phyloP scores from a whole-genome alignment of 2,329 filamentous ascomycete genomes.

The Pseudocercospora macadamiae region DNA sequence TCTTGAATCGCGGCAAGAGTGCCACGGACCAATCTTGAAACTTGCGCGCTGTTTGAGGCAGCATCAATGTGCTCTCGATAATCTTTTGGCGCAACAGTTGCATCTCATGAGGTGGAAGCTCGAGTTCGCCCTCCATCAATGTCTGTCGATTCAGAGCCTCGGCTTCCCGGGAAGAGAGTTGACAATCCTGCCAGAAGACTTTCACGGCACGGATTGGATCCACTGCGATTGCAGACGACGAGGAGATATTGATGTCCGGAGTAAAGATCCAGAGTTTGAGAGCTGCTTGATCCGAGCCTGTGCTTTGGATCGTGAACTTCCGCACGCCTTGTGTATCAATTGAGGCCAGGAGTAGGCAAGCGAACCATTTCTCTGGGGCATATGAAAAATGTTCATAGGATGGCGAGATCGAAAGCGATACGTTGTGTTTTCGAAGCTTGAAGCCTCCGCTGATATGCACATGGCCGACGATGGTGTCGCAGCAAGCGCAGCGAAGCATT shows the following conservation, averaged over 20 bases:
- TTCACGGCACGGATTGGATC: constrained; percentile 59
- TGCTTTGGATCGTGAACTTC: constrained; percentile 63
- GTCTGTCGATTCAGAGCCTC: constrained; percentile 22
- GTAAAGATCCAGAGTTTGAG: constrained; percentile 61
- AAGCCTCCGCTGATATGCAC: constrained; percentile 51
- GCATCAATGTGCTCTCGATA: constrained; percentile 29
- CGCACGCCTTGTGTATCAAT: constrained; percentile 60
- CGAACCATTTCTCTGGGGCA: constrained; percentile 48
- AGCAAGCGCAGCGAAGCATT: constrained; percentile 41
- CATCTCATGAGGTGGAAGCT: constrained; percentile 29
- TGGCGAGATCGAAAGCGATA: constrained; percentile 29
- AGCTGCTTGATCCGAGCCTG: neutral
- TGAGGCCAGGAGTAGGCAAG: constrained; percentile 59
- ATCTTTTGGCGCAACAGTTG: constrained; percentile 50
- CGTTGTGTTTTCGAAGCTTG: constrained; percentile 35
- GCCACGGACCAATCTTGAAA: constrained; percentile 31
- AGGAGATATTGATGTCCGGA: constrained; percentile 60
- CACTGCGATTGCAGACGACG: constrained; percentile 36
- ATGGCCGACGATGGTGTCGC: constrained; percentile 41
- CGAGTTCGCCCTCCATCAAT: constrained; percentile 34
- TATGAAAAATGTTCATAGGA: constrained; percentile 14
- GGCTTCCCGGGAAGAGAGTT: constrained; percentile 13
- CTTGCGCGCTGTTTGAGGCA: constrained; percentile 27
- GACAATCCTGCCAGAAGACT: constrained; percentile 51
- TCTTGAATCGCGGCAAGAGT: constrained; percentile 23